These are phyloP conservation scores for Lycium ferocissimum DNA, from an alignment of 257 asterid genomes.

Conservation along the genomic window DNA sequence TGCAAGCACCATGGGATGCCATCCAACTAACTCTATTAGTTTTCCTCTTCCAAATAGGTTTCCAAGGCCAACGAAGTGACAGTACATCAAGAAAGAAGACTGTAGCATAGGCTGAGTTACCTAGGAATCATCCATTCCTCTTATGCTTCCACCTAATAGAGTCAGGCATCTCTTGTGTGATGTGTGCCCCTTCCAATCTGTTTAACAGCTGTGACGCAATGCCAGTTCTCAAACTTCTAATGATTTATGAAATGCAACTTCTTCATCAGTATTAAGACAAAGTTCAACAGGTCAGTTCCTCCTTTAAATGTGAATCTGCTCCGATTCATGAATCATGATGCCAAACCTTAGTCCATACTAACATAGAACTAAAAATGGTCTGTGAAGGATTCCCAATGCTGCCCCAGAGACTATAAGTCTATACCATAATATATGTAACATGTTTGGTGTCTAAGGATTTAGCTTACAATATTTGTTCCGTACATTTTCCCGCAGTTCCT, in stretches of 20 bases:
- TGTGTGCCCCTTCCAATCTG: no score
- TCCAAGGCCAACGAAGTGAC: no score
- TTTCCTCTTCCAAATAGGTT: no score
- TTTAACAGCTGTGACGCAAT: not conserved
- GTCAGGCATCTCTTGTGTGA: no score
- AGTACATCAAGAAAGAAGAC: no score
- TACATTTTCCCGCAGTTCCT: not conserved
- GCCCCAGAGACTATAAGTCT: not conserved
- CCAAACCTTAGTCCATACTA: not conserved
- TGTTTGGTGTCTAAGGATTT: not conserved
- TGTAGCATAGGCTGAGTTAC: no score
- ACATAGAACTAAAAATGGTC: not conserved
- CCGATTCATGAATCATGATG: not conserved
- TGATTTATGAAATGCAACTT: not conserved
- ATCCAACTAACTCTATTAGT: no score
- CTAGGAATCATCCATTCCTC: no score
- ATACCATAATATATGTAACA: not conserved
- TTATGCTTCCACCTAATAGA: no score
- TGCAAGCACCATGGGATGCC: no score
- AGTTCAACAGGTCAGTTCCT: not conserved
- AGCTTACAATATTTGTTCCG: not conserved
- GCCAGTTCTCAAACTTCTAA: not conserved
- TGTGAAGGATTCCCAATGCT: not conserved
- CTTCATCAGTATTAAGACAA: not conserved
- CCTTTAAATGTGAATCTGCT: not conserved